These are phyloP conservation scores for Beauveria asiatica DNA, from an alignment of 2,329 filamentous ascomycete species.

Conservation along the genomic window DNA sequence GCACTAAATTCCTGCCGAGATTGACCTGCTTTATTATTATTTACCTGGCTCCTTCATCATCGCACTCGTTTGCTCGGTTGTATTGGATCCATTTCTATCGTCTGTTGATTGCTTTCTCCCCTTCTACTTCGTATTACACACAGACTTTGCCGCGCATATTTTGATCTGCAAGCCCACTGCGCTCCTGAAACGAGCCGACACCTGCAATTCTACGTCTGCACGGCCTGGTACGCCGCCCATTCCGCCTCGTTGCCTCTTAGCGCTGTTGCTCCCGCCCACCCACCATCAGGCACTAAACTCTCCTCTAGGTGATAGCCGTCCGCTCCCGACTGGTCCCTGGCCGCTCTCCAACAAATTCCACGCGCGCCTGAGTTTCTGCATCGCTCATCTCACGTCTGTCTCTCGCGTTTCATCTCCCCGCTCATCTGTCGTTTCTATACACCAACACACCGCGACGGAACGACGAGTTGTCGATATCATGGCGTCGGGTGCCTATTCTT, in stretches of 20 bases:
- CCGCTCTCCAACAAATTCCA: not conserved
- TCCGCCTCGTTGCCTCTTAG: not conserved
- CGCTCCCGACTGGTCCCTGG: constrained; percentile 5
- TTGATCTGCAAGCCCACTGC: not conserved
- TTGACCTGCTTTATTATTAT: not conserved
- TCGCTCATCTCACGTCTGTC: not conserved
- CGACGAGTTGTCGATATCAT: constrained; percentile 29
- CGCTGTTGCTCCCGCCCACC: constrained; percentile 8
- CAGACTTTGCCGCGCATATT: not conserved
- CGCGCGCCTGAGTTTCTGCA: not conserved
- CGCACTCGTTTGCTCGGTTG: not conserved
- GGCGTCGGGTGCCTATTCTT: constrained; percentile 60
- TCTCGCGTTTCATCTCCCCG: not conserved
- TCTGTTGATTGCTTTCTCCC: not conserved
- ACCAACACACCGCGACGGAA: not conserved
- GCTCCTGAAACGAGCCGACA: constrained; percentile 6
- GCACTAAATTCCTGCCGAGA: not conserved
- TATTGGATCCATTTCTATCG: not conserved
- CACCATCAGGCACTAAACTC: constrained; percentile 9
- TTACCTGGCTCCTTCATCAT: constrained; percentile 1
- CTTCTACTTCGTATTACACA: not conserved
- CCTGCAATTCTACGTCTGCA: constrained; percentile 5
- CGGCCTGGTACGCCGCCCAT: not conserved
- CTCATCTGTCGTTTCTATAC: not conserved
- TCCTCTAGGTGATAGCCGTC: not conserved